Evolutionary conservation across 2,329 filamentous ascomycete genomes (phyloP).

Genomic region (Fusarium sublunatum): DNA sequence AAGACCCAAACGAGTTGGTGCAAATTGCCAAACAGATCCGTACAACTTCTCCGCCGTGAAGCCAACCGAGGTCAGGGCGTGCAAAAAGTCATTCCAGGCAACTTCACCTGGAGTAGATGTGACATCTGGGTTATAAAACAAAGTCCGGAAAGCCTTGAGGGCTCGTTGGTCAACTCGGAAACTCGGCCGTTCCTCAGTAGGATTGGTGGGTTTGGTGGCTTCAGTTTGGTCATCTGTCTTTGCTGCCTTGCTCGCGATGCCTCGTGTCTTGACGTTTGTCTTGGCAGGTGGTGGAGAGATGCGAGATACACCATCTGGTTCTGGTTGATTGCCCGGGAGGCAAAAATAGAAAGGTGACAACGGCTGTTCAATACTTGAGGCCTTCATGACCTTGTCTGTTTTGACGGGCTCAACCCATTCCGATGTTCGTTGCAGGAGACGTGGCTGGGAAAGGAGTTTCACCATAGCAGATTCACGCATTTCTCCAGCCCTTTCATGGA

Average conservation of each 20-base stretch:
- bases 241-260: not conserved
- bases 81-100: slow-evolving; percentile 64
- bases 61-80: slow-evolving; percentile 62
- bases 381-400: not conserved
- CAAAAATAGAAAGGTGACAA: slow-evolving; percentile 43
- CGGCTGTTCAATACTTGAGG: slow-evolving; percentile 27
- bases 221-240: not conserved
- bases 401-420: slow-evolving; percentile 57
- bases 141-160: slow-evolving; percentile 51
- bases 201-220: not conserved
- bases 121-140: slow-evolving; percentile 56
- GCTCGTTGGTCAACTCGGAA: slow-evolving; percentile 49
- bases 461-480: slow-evolving; percentile 45
- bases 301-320: not conserved
- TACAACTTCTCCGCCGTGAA: slow-evolving; percentile 68
- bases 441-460: slow-evolving; percentile 48
- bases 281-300: slow-evolving; percentile 9
- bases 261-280: slow-evolving; percentile 38
- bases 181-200: slow-evolving; percentile 3
- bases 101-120: slow-evolving; percentile 60
- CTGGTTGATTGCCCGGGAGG: not conserved
- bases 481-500: slow-evolving; percentile 17
- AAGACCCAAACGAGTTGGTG: slow-evolving; percentile 54
- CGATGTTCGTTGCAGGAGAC: slow-evolving; percentile 59
- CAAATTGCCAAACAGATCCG: slow-evolving; percentile 71